Base-by-base conservation (phyloP, 306 rosid genomes). In the Vigna hirtella region DNA sequence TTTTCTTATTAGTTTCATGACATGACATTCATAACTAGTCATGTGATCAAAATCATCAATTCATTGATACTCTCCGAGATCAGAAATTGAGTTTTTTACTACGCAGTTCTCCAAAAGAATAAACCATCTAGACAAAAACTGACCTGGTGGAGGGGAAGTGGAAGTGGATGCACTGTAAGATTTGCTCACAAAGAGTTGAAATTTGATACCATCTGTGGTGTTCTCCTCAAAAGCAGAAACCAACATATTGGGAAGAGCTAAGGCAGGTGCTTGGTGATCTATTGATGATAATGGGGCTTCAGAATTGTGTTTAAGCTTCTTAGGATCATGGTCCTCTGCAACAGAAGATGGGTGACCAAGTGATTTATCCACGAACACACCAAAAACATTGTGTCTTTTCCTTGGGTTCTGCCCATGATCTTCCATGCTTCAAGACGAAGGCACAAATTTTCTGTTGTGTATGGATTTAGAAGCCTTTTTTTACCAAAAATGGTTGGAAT, bases 121-220 rank as follows among this genome's bases (percentile, higher is more conserved):
- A 32, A 30, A 22, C 4, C 7, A 61, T 16, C 17, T 9, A 48
- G 45, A 50, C 50, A 53, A 3, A 59, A 52, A 67, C 82, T 69
- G 18, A 78, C 82, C 76, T 57, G 82, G 82, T 30, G 76, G 51
- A 28, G 70, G 36, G 67, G 76, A 57, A 43, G 50, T 13, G 16
- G 70, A 69, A 56, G 62, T 4, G 15, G 69, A 45, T 32, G 63
- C 20, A 8, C 61, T 43, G 5, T 68, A 78, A 6, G 50, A 68
- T 78, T 47, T 69, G 50, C 70, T 78, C n/a, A 68, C 76, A 43
- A 78, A 78, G 30, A 78, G 62, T 11, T 69, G 76, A 78, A 78
- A 78, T 20, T 69, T 59, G 59, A 78, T 34, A 70, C 49, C 28
- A 20, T 47, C 61, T 40, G 36, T 20, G 2, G 48, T 28, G 20